These are phyloP conservation scores for Penicillium ochrochloron DNA, from an alignment of 495 filamentous ascomycete genomes.

Conservation along the genomic window DNA sequence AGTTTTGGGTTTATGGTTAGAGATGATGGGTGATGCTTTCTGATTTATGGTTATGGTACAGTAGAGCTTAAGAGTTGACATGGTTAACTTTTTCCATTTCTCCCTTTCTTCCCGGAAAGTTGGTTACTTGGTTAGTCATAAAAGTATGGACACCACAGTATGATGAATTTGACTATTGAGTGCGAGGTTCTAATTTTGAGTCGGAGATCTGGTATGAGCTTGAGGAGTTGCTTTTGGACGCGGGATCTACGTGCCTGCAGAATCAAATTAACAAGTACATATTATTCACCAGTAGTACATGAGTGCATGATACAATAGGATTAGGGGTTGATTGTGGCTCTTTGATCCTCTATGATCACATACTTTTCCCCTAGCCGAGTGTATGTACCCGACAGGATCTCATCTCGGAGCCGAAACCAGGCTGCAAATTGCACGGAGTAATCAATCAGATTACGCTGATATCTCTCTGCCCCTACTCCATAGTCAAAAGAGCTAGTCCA, in stretches of 20 bases:
- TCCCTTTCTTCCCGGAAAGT: background rate
- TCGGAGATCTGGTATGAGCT: background rate
- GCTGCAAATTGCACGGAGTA: background rate
- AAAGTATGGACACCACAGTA: background rate
- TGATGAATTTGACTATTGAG: background rate
- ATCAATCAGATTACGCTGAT: conserved; percentile 1
- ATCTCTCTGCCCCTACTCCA: background rate
- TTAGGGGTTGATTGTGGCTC: background rate
- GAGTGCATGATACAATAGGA: background rate
- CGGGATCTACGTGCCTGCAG: background rate
- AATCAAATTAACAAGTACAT: background rate
- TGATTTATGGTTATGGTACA: background rate
- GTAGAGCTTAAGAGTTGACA: background rate
- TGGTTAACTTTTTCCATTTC: background rate
- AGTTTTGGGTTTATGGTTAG: background rate
- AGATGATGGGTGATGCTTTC: background rate
- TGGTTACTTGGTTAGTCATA: background rate
- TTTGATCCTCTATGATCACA: background rate
- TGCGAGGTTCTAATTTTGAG: conserved; percentile 2
- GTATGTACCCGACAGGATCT: background rate
- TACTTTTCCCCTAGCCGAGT: background rate
- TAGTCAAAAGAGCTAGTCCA: background rate
- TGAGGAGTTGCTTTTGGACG: background rate
- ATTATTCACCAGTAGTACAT: no score
- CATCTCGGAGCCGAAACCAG: background rate